Conservation (phyloP, 1,284 basidiomycete species). For the Flammula alnicola region DNA sequence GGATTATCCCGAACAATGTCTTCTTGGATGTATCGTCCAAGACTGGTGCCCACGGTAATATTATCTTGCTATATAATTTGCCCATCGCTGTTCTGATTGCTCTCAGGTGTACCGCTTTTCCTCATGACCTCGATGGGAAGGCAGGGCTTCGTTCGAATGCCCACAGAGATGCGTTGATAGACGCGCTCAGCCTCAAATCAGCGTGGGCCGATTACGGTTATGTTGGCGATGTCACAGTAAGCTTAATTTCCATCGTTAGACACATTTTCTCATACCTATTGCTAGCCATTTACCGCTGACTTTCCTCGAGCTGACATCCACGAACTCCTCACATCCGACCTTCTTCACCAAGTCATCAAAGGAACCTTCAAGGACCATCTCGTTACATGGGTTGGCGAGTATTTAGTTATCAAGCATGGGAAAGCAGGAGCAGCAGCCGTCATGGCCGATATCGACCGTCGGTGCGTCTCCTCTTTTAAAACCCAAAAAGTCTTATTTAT, state of each 20-base stretch:
- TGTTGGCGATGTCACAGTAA: slow-evolving; percentile 9
- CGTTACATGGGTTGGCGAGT: slow-evolving; percentile 38
- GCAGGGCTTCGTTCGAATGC: slow-evolving; percentile 18
- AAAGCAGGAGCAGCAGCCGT: slow-evolving; percentile 22
- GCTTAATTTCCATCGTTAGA: background rate
- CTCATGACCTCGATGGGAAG: slow-evolving; percentile 16
- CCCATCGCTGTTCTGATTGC: slow-evolving; percentile 21
- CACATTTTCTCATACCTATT: background rate
- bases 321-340: slow-evolving; percentile 37
- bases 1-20: slow-evolving; percentile 37
- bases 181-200: background rate
- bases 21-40: slow-evolving; percentile 31
- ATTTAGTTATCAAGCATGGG: slow-evolving; percentile 26
- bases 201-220: slow-evolving; percentile 17
- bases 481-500: slow-evolving; percentile 3
- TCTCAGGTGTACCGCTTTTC: slow-evolving; percentile 19
- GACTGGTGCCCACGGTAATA: slow-evolving; percentile 35
- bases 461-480: slow-evolving; percentile 23
- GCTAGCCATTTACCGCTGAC: slow-evolving; percentile 39
- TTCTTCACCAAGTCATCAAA: slow-evolving; percentile 41
- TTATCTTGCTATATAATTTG: slow-evolving; percentile 21
- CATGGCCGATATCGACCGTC: slow-evolving; percentile 37
- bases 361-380: slow-evolving; percentile 33
- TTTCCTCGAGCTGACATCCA: slow-evolving; percentile 41
- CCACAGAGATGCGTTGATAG: background rate